phyloP scores from a whole-genome alignment of 495 filamentous ascomycete genomes.

The Aspergillus leporis region DNA sequence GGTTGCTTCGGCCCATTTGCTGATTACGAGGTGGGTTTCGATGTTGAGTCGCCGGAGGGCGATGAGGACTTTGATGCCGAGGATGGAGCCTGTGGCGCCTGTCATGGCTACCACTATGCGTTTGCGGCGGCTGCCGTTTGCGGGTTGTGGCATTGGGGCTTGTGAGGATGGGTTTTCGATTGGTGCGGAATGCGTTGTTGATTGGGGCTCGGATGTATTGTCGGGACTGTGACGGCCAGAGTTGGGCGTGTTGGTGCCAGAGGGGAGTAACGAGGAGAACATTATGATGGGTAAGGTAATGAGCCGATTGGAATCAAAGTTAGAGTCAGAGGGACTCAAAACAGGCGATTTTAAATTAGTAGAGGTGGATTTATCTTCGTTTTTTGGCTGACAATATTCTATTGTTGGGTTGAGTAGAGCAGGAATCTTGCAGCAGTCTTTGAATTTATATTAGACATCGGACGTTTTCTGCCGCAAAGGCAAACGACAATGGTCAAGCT shows the following conservation, averaged over 20 bases:
- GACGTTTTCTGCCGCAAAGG: not conserved
- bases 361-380: no score
- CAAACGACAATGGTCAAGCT: not conserved
- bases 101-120: slow-evolving; percentile 43
- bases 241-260: slow-evolving; percentile 8
- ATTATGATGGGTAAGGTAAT: not conserved
- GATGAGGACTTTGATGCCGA: slow-evolving; percentile 38
- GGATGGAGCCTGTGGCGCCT: slow-evolving; percentile 40
- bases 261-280: not conserved
- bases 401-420: no score
- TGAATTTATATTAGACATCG: not conserved
- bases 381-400: no score
- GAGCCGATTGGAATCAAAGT: not conserved
- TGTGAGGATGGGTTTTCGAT: slow-evolving; percentile 15
- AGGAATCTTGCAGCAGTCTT: no score
- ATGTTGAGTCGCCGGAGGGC: slow-evolving; percentile 38
- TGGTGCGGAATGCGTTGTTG: slow-evolving; percentile 6
- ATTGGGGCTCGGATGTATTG: slow-evolving; percentile 3
- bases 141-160: slow-evolving; percentile 17
- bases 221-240: slow-evolving; percentile 3
- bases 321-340: no score
- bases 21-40: slow-evolving; percentile 45
- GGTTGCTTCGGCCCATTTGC: slow-evolving; percentile 45
- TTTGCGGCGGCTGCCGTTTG: slow-evolving; percentile 6
- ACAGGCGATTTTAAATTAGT: no score